These are phyloP conservation scores for Carpinus fangiana DNA, from an alignment of 306 rosid species.

Conservation along the genomic window DNA sequence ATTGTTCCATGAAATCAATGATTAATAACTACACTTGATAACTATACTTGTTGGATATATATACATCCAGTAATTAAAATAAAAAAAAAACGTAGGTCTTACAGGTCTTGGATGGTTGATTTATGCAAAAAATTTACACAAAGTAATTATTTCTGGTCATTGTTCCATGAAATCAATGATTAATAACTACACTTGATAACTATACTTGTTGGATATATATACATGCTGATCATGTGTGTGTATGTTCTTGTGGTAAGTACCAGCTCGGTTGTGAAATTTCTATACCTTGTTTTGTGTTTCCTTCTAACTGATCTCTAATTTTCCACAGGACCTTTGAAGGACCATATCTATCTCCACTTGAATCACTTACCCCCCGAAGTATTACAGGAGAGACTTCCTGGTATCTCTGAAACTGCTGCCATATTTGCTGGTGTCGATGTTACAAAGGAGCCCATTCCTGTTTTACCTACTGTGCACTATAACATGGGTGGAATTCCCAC, in stretches of 20 bases:
- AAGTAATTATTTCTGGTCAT: background rate
- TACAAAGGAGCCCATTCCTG: conserved; percentile 97
- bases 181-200: background rate
- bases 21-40: background rate
- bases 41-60: background rate
- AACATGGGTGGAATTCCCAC: conserved; percentile 99
- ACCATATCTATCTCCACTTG: conserved; percentile 97
- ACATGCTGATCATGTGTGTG: background rate
- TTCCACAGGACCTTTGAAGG: conserved; percentile 88
- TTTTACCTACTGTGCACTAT: conserved; percentile 94
- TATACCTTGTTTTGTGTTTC: background rate
- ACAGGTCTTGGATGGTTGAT: background rate
- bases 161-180: background rate
- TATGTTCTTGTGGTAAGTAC: background rate
- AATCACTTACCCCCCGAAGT: conserved; percentile 99
- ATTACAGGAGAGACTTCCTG: conserved; percentile 98
- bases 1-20: background rate
- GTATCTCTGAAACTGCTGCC: conserved; percentile 99
- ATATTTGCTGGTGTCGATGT: conserved; percentile 99
- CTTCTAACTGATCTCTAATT: conserved; percentile 15
- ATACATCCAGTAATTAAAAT: no score
- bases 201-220: background rate
- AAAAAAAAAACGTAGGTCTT: background rate
- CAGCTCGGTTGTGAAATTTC: background rate
- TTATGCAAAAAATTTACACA: background rate